Evolutionary conservation across 257 asterid genomes (phyloP).

Genomic region (Eucommia ulmoides): DNA sequence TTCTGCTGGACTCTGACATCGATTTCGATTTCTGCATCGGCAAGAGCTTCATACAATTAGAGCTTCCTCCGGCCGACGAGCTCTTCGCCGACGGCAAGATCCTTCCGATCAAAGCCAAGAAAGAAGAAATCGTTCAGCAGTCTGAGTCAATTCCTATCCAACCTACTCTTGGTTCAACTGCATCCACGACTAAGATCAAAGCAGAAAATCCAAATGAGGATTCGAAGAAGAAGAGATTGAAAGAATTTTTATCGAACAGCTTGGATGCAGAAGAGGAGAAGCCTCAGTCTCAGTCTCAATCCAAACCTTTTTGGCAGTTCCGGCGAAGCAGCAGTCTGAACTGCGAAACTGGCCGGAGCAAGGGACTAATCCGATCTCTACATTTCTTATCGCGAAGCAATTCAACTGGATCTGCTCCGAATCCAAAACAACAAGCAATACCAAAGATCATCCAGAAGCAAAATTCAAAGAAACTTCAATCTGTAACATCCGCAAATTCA

Average conservation of each 20-base stretch:
- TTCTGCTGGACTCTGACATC: slow-evolving; percentile 34
- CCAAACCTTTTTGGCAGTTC: slow-evolving; percentile 76
- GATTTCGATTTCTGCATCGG: slow-evolving; percentile 51
- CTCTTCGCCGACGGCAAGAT: slow-evolving; percentile 74
- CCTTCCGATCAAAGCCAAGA: slow-evolving; percentile 51
- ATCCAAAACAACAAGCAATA: slow-evolving; percentile 22
- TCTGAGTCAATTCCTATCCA: slow-evolving; percentile 10
- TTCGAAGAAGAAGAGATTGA: slow-evolving; percentile 38
- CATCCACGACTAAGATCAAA: too few species aligned
- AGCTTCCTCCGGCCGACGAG: slow-evolving; percentile 68
- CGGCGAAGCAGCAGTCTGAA: slow-evolving; percentile 62
- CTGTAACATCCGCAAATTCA: slow-evolving; percentile 16
- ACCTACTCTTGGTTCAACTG: neutral
- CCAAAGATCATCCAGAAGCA: slow-evolving; percentile 31
- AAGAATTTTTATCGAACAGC: slow-evolving; percentile 43
- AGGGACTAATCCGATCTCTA: slow-evolving; percentile 38
- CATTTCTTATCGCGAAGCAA: slow-evolving; percentile 59
- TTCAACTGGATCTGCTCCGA: slow-evolving; percentile 78
- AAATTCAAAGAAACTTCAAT: slow-evolving; percentile 30
- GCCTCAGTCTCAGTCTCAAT: slow-evolving; percentile 8
- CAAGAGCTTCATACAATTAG: slow-evolving; percentile 13
- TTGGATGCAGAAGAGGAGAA: slow-evolving; percentile 24
- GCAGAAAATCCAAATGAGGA: neutral
- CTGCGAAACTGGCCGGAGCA: slow-evolving; percentile 20
- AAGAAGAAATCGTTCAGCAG: slow-evolving; percentile 6